These are phyloP conservation scores for Coniochaeta sp. DNA, from an alignment of 2,329 filamentous ascomycete species.

Conservation along the genomic window DNA sequence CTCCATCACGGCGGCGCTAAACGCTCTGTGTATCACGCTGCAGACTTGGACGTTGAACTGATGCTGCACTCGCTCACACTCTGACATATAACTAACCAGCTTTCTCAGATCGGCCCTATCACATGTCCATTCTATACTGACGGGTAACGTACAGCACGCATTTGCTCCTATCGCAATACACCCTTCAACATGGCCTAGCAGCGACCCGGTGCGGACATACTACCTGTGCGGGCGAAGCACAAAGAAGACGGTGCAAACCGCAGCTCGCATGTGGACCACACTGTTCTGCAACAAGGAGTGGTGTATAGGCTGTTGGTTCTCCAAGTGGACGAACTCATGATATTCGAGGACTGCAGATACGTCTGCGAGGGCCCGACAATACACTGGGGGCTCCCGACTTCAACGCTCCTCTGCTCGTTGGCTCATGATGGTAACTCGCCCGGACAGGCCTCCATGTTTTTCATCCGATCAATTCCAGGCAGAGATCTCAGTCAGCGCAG, in stretches of 20 bases:
- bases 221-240: too few relatives aligned
- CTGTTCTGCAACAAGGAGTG: background rate
- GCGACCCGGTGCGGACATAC: background rate
- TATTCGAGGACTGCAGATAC: background rate
- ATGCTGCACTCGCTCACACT: background rate
- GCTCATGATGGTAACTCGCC: background rate
- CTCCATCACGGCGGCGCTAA: background rate
- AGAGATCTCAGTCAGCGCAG: background rate
- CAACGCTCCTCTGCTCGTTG: background rate
- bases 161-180: background rate
- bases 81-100: background rate
- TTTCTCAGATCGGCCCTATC: background rate
- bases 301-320: background rate
- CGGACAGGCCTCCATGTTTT: background rate
- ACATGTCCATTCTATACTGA: background rate
- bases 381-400: too few relatives aligned
- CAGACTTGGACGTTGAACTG: background rate
- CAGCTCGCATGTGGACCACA: background rate
- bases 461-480: background rate
- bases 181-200: background rate
- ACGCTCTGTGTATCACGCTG: background rate
- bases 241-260: background rate
- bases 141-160: background rate
- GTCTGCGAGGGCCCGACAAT: background rate
- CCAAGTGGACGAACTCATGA: background rate